Base-by-base conservation (phyloP, 2,329 filamentous ascomycete genomes). In the Coniochaeta ligniaria region DNA sequence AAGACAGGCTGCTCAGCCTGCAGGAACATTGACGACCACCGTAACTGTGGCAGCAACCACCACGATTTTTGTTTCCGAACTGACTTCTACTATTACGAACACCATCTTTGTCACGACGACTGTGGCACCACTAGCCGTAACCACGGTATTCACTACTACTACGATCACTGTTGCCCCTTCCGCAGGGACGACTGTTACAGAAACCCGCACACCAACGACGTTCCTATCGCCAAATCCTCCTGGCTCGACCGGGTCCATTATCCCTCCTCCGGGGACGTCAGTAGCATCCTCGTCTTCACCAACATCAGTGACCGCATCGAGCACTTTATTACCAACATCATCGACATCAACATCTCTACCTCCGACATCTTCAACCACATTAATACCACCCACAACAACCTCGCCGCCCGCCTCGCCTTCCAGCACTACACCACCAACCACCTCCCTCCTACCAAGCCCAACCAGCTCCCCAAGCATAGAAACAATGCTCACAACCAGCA, bases 71-170 rank as follows among this genome's bases (percentile, higher is more conserved):
- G 57, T 56, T 20, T 57, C 61, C 2, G 61, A 58, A 20, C 26
- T 36, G 7, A 36, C 43, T 14, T 20, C 45, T 14, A 61, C 59
- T n/a, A 45, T 63, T 17, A 54, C 31, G 33, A 64, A 63, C 3
- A 63, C 62, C n/a, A 26, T 63, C 12, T 64, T 65, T 26, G 62
- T 65, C 0, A 63, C 64, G 8, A 52, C 62, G 9, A 66, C 64
- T 3, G 28, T 61, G 14, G 63, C 31, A 0, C 64, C 62, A 16
- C 62, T 52, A 0, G 60, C 63, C 1, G 63, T 61, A 11, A 62
- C 59, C 11, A 66, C 63, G n/a, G 22, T 54, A 14, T 59, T 61
- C 14, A 31, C 58, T 22, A 65, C 63, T 6, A 36, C 60, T 0
- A 60, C 62, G 2, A 54, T 59, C 54, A 8, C 14, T 8, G 33